Evolutionary conservation across 1,284 basidiomycete genomes (phyloP).

Genomic region (Pterulicium gracile): DNA sequence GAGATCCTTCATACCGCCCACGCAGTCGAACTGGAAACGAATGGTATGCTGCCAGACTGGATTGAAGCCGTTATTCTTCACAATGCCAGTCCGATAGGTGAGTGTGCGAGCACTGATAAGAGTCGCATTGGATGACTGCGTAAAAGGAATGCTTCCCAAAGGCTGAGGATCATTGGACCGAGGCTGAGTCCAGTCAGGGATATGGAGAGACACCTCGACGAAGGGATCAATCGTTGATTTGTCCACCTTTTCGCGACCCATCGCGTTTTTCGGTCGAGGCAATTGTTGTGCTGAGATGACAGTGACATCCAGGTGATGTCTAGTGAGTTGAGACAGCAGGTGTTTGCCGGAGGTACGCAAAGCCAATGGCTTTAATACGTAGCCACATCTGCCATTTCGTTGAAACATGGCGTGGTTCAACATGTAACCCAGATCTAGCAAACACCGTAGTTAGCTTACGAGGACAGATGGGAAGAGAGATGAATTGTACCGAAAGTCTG

Average conservation of each 20-base stretch:
- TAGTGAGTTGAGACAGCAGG: constrained; percentile 39
- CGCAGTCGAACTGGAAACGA: constrained; percentile 60
- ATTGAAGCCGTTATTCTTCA: constrained; percentile 85
- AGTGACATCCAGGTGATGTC: constrained; percentile 56
- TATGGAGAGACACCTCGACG: constrained; percentile 69
- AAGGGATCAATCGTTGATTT: constrained; percentile 60
- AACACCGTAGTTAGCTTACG: no score
- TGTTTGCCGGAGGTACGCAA: constrained; percentile 62
- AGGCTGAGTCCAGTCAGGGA: constrained; percentile 53
- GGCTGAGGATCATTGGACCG: constrained; percentile 7
- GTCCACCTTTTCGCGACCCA: constrained; percentile 50
- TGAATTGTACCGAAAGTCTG: constrained; percentile 73
- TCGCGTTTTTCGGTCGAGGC: constrained; percentile 61
- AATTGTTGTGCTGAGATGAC: constrained; percentile 94
- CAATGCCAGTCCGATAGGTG: constrained; percentile 44
- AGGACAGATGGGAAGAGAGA: constrained; percentile 5
- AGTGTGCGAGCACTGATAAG: constrained; percentile 34
- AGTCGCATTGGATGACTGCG: constrained; percentile 13
- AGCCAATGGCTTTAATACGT: constrained; percentile 82
- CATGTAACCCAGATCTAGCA: constrained; percentile 72
- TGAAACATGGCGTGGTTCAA: constrained; percentile 95
- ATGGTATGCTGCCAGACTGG: constrained; percentile 77
- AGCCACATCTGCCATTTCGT: constrained; percentile 77
- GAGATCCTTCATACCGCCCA: constrained; percentile 70
- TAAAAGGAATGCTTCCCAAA: constrained; percentile 14